Conservation (phyloP, 2,329 filamentous ascomycete genomes). For the Falciphora oryzae region DNA sequence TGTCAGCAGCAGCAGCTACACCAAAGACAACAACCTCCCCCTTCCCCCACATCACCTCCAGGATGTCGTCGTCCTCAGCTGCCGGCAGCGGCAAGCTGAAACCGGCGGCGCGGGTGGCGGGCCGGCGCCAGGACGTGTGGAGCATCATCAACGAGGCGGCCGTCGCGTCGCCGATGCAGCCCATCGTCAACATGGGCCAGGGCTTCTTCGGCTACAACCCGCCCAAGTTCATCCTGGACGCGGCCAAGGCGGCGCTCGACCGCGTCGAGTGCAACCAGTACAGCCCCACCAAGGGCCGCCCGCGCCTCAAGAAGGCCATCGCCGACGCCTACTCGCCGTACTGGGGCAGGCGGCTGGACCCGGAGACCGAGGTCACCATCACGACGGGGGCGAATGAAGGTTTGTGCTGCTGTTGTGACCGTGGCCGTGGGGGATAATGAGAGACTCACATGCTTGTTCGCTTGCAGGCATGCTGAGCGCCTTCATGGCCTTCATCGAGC, state of each 20-base stretch:
- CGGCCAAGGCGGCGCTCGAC: conserved; percentile 84
- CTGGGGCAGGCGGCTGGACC: conserved; percentile 76
- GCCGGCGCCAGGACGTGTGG: conserved; percentile 36
- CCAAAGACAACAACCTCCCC: too few relatives aligned
- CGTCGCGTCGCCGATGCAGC: conserved; percentile 41
- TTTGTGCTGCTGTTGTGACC: conserved; percentile 14
- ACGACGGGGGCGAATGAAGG: conserved; percentile 87
- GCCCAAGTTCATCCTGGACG: conserved; percentile 81
- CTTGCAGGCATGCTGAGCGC: conserved; percentile 77
- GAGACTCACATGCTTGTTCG: neutral
- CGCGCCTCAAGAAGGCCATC: conserved; percentile 86
- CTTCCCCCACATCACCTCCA: neutral
- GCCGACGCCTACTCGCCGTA: conserved; percentile 86
- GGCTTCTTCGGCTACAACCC: conserved; percentile 92
- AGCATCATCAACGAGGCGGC: conserved; percentile 49
- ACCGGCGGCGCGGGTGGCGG: conserved; percentile 33
- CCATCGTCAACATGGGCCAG: conserved; percentile 50
- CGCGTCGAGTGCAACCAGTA: conserved; percentile 98
- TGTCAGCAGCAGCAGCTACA: too few relatives aligned
- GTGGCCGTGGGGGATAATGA: neutral
- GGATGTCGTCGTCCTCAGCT: neutral
- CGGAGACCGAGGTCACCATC: conserved; percentile 89
- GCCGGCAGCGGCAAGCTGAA: conserved; percentile 28
- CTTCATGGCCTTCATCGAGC: conserved; percentile 96
- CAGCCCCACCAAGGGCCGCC: conserved; percentile 88